Base-by-base conservation (phyloP, 108 stramenopile species). In the Discostella pseudostelligera region DNA sequence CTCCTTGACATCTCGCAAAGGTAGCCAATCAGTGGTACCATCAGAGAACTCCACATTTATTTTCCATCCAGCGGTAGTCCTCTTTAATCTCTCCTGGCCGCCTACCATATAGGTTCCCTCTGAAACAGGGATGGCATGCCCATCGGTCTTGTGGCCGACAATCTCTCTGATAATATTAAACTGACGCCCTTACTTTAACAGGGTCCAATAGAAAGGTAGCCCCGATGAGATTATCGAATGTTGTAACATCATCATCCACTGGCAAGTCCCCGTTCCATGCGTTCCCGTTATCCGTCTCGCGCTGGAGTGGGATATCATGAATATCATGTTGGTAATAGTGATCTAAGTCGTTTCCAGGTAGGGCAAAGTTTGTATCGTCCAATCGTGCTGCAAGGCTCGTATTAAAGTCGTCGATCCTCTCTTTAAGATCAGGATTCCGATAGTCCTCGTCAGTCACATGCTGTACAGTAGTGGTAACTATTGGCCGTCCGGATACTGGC, bases 141-240 rank as follows among this genome's bases (percentile, higher is more conserved):
- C 37, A 39, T 39, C 37, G 8, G 5, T 39, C 37, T 9, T 5
- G 37, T 39, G 37, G 37, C 9, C 37, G 9, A 39, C 37, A 5
- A 39, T 39, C 5, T 39, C 37, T 39, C 37, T 5, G 9, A 39
- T 8, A 8, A 2, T 32, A 14, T 6, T 7, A 48, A 28, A 16
- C 24, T 47, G 13, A 2, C 37, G 8, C 0, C 84, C 84, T 51
- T 81, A n/a, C n/a, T n/a, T n/a, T n/a, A n/a, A n/a, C n/a, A n/a
- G n/a, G n/a, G n/a, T n/a, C n/a, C n/a, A n/a, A n/a, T n/a, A n/a
- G n/a, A n/a, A n/a, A n/a, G n/a, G n/a, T n/a, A n/a, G n/a, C n/a
- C n/a, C n/a, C n/a, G n/a, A n/a, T n/a, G n/a, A n/a, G n/a, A n/a
- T n/a, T n/a, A n/a, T n/a, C n/a, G n/a, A n/a, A n/a, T n/a, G n/a